These are phyloP conservation scores for Phellopilus nigrolimitatus DNA, from an alignment of 1,284 basidiomycete genomes.

Conservation along the genomic window DNA sequence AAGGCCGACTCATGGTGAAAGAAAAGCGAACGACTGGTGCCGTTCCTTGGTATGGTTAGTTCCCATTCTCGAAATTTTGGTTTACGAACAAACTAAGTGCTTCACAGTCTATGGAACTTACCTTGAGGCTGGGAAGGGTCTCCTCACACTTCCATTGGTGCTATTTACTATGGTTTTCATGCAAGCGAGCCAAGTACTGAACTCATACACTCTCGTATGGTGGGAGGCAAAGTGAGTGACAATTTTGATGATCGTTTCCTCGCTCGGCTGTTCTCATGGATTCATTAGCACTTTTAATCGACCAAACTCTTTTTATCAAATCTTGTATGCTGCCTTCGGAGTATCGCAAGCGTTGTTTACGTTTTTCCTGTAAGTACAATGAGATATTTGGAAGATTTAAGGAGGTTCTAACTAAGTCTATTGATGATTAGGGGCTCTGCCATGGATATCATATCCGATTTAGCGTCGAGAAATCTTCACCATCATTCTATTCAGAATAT, in stretches of 20 bases:
- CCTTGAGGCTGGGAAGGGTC: conserved; percentile 50
- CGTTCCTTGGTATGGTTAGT: conserved; percentile 47
- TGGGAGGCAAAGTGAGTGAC: conserved; percentile 54
- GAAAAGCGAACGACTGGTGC: conserved; percentile 60
- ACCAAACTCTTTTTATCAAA: conserved; percentile 52
- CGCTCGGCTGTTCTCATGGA: conserved; percentile 3
- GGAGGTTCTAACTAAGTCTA: conserved; percentile 21
- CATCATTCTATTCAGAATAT: conserved; percentile 58
- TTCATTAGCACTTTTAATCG: conserved; percentile 40
- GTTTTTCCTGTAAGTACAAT: conserved; percentile 45
- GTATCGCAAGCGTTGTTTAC: conserved; percentile 43
- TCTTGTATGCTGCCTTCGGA: conserved; percentile 59
- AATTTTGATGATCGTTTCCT: neutral
- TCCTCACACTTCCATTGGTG: conserved; percentile 49
- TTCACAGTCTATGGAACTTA: conserved; percentile 50
- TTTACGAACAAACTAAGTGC: conserved; percentile 21
- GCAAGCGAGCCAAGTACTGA: conserved; percentile 58
- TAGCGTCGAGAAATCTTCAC: conserved; percentile 43
- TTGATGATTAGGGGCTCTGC: conserved; percentile 40
- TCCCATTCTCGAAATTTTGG: neutral
- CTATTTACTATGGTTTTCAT: conserved; percentile 46
- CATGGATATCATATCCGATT: conserved; percentile 56
- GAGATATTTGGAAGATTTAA: conserved; percentile 13
- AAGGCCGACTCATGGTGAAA: conserved; percentile 46
- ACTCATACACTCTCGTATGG: conserved; percentile 71